Evolutionary conservation across 2,329 filamentous ascomycete genomes (phyloP), one percentile per base, ranked within the genome.

Genomic region (Colletotrichum sp.): DNA sequence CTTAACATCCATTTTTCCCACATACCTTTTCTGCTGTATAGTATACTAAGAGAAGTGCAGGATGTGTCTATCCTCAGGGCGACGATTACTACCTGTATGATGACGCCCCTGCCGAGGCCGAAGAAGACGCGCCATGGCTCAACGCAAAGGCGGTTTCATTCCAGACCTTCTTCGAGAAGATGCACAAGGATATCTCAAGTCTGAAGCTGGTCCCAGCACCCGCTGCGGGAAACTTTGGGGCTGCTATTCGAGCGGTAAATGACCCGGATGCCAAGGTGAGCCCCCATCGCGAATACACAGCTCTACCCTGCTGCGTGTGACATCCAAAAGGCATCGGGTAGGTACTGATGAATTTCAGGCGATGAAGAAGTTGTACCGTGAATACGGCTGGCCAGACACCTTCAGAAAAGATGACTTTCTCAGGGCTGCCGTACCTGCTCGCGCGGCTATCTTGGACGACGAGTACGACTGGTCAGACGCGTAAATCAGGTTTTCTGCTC

Each of bases 221-320:
- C 12, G 65, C 71, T 4, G 65, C 71, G 9, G 71, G 71, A 7
- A 74, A 69, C 16, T 65, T 74, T 8, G 65, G 71, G 24, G 36
- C 26, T 32, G 71, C 64, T 6, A 73, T 68, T 24, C 36, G 57
- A 21, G 15, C 10, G 7, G 21, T 13, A 4, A 69, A 61, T 6
- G 71, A 70, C 26, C 13, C 66, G 48, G 71, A 74, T 10, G 39
- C 71, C 18, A 59, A 74, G 66, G 71, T 74, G 24, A 60, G 71
- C 18, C 60, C 24, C 15, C 9, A 48, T n/a, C 21, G 63, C 13
- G 34, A 65, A 30, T 18, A 28, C 36, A 48, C 65, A 61, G 28
- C 28, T 34, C 18, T 18, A 61, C 24, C 28, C 59, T 61, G 59
- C 28, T 55, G 15, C 39, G 12, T 21, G 5, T 18, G 69, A 21